Evolutionary conservation across 257 asterid genomes (phyloP).

Genomic region (Petunia secreta): DNA sequence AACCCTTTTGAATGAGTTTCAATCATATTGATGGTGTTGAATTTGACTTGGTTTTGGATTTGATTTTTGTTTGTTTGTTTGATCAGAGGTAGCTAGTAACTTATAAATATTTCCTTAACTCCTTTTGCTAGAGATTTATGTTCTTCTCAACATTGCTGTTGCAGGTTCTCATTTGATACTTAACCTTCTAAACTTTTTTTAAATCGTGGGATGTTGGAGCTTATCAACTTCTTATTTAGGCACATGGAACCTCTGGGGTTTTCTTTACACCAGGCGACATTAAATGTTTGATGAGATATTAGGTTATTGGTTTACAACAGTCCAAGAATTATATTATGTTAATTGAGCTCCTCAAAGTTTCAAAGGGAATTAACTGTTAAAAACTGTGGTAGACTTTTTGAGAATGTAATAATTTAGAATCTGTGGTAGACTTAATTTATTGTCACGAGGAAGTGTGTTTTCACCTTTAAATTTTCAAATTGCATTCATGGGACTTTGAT

Average conservation of each 20-base stretch:
- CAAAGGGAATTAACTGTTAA: neutral
- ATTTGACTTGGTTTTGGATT: neutral
- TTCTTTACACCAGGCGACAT: neutral
- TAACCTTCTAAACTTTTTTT: neutral
- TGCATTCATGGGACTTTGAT: neutral
- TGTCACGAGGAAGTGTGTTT: neutral
- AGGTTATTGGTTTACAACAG: neutral
- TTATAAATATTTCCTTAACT: neutral
- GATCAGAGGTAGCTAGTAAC: neutral
- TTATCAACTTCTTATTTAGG: neutral
- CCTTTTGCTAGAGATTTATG: neutral
- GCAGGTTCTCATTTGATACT: conserved; percentile 22
- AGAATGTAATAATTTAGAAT: neutral
- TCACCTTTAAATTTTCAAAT: neutral
- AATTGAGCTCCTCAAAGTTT: neutral
- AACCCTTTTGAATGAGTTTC: neutral
- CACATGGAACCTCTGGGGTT: neutral
- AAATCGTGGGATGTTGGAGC: neutral
- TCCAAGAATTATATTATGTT: conserved; percentile 2
- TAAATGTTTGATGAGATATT: neutral
- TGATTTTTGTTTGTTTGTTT: neutral
- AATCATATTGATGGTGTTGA: neutral
- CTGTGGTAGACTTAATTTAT: neutral
- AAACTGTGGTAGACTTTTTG: neutral
- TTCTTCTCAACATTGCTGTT: neutral